Conservation (phyloP, 2,329 filamentous ascomycete genomes). For the Beauveria scarabaeidicola region DNA sequence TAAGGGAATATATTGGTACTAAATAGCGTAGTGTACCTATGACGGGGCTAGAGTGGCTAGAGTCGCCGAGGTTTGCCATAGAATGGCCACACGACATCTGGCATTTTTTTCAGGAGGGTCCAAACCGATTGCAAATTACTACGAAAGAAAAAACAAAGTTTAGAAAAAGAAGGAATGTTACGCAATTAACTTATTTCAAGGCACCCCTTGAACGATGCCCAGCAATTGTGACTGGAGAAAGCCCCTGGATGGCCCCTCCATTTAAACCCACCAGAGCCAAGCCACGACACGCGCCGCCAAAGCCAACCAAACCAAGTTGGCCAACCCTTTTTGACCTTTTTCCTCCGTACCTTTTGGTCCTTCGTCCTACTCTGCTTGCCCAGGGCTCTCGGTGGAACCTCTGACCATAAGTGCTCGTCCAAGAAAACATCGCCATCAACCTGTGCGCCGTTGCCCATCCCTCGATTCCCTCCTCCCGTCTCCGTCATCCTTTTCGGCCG, state of each 20-base stretch:
- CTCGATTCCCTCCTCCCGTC: not conserved
- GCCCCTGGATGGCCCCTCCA: conserved; percentile 1
- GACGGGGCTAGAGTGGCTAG: too few species aligned
- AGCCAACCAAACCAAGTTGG: not conserved
- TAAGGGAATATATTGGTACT: not conserved
- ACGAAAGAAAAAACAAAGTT: too few species aligned
- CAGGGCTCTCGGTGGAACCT: conserved; percentile 7
- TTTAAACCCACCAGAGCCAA: not conserved
- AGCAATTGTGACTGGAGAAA: not conserved
- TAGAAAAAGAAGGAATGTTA: too few species aligned
- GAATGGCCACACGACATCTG: not conserved
- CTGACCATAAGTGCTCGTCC: conserved; percentile 1
- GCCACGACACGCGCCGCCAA: not conserved
- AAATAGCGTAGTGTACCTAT: too few species aligned
- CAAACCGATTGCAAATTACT: too few species aligned
- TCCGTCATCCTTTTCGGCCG: not conserved
- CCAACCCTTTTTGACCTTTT: not conserved
- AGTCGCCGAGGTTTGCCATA: not conserved
- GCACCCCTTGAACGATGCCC: too few species aligned
- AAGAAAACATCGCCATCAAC: conserved; percentile 1
- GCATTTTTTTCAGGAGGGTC: too few species aligned
- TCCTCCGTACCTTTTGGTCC: too few species aligned
- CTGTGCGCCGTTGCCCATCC: not conserved
- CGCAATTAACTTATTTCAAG: too few species aligned
- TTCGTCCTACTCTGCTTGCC: not conserved